These are phyloP conservation scores for Annulohypoxylon nitens DNA, from an alignment of 495 filamentous ascomycete species.

Conservation along the genomic window DNA sequence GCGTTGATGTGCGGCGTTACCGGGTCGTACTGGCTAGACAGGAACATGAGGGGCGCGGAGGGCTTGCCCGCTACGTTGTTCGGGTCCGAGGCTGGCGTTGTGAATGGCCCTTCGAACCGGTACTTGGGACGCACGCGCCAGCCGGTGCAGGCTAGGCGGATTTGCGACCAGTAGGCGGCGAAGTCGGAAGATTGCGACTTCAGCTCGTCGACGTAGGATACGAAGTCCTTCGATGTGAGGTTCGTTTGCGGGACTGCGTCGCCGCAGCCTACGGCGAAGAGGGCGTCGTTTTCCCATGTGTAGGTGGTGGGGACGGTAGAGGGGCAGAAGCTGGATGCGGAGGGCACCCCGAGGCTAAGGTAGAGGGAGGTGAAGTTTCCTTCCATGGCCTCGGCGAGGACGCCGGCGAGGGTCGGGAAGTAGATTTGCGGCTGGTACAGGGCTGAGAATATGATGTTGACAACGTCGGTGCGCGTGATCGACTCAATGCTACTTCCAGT, in stretches of 20 bases:
- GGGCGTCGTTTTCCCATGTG: constrained; percentile 37
- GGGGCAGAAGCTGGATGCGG: constrained; percentile 29
- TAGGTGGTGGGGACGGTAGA: constrained; percentile 5
- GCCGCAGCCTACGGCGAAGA: constrained; percentile 67
- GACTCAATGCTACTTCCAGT: constrained; percentile 56
- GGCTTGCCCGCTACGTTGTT: constrained; percentile 23
- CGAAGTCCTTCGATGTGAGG: constrained; percentile 54
- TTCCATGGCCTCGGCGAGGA: constrained; percentile 53
- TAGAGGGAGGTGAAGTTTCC: constrained; percentile 32
- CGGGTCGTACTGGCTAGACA: constrained; percentile 50
- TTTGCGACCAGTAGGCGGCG: constrained; percentile 68
- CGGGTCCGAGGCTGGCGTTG: constrained; percentile 31
- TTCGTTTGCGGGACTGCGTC: constrained; percentile 62
- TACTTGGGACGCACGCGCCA: constrained; percentile 58
- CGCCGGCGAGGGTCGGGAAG: constrained; percentile 43
- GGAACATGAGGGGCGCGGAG: constrained; percentile 50
- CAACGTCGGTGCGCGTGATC: constrained; percentile 60
- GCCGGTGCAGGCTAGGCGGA: constrained; percentile 65
- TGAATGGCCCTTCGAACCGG: constrained; percentile 50
- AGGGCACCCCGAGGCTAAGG: constrained; percentile 9
- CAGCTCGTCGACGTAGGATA: constrained; percentile 55
- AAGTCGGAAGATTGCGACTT: constrained; percentile 59
- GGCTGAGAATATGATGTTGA: constrained; percentile 41
- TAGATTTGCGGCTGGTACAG: constrained; percentile 33
- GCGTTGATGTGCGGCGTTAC: constrained; percentile 53